phyloP scores from a whole-genome alignment of 83 land plant species.

The Larix sibirica region DNA sequence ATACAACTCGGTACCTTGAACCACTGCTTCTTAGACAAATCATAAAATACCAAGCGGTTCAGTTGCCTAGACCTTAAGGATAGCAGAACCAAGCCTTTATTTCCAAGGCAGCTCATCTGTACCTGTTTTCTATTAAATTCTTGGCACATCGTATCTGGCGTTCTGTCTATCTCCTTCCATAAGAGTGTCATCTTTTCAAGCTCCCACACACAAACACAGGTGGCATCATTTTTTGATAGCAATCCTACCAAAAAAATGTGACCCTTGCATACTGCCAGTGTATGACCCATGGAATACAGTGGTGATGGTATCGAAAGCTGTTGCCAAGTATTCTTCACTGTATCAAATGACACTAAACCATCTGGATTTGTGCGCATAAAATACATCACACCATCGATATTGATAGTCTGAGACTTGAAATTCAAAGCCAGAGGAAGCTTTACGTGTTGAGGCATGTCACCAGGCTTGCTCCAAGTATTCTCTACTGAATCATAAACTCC shows the following conservation, averaged over 20 bases:
- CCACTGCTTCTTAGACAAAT: background rate
- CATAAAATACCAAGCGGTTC: slow-evolving; percentile 6
- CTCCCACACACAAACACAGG: slow-evolving; percentile 11
- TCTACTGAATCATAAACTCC: background rate
- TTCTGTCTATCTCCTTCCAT: slow-evolving; percentile 17
- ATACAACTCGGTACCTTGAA: background rate
- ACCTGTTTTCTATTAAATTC: background rate
- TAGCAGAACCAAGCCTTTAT: background rate
- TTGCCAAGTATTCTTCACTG: background rate
- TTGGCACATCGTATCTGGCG: background rate
- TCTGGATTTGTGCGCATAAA: slow-evolving; percentile 14
- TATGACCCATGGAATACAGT: background rate
- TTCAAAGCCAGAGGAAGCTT: slow-evolving; percentile 5
- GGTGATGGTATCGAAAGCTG: slow-evolving; percentile 9
- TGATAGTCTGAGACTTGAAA: background rate
- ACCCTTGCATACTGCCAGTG: slow-evolving; percentile 6
- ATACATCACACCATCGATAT: background rate
- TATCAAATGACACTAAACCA: background rate
- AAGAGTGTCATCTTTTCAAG: slow-evolving; percentile 2
- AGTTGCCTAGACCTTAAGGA: background rate
- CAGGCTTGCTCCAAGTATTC: background rate
- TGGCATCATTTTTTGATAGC: slow-evolving; percentile 6
- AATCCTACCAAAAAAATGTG: background rate
- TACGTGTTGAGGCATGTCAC: background rate
- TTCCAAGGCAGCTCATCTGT: background rate